Evolutionary conservation across 2,329 filamentous ascomycete species (phyloP), one percentile per base, ranked within the genome.

Genomic region (Hymenoscyphus linearis): DNA sequence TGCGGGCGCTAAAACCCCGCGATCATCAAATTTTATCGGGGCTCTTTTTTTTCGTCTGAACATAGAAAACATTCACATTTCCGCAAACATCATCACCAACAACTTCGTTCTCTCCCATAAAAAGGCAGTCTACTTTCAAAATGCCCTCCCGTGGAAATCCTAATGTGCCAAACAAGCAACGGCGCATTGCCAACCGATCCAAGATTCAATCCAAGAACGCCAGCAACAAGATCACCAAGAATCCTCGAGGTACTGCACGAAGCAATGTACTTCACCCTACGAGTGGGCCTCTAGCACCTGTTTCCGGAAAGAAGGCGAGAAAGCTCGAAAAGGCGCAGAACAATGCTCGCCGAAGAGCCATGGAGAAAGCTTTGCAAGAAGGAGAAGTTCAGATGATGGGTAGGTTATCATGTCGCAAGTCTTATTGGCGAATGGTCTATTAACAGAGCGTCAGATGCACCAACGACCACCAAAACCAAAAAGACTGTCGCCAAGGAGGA

Each of bases 131-230:
- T 56, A 7, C 6, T 25, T 37, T 34, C 64, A 69, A 57, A 36
- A 74, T 74, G 71, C 70, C 72, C 65, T 74, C 72, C 59, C 63
- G 71, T 55, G 66, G 67, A 22, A 74, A 74, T 40, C 71, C 71
- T 40, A 74, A 74, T 57, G 71, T 73, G 14, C 72, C 72, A 10
- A 71, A 69, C 56, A 74, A 74, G 63, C 66, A 68, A 53, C 67
- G 71, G 18, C 66, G 68, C 12, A 63, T 68, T 52, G 70, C 71
- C 4, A 68, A 61, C 56, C 63, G 71, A 35, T 62, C 65, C 31
- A 74, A 74, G 58, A 67, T 70, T 37, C 72, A 74, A 61, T 70
- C 67, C 59, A 64, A 64, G 34, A 72, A 69, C 25, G 66, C 72
- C 2, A 44, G 61, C 16, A 68, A 66, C 52, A 66, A 65, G 55